Percentiles rank a stretch among this genome's conserved stretches.
Evolutionary conservation across 2,329 filamentous ascomycete species (phyloP).

Genomic region (Colletotrichum sublineola): DNA sequence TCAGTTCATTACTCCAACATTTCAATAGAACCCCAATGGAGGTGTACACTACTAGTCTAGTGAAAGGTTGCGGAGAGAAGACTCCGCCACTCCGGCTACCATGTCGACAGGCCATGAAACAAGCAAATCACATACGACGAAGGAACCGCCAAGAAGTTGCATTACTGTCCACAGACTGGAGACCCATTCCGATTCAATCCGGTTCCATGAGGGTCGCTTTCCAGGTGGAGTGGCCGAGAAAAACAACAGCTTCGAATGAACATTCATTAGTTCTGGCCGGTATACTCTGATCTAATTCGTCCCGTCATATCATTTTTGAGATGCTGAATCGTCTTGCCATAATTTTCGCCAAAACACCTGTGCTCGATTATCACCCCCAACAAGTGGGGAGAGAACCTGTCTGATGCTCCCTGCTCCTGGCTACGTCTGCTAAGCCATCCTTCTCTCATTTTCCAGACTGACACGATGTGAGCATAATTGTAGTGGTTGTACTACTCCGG

Average conservation of each 20-base stretch:
- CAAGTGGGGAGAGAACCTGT: background rate
- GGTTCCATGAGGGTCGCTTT: background rate
- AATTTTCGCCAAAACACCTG: background rate
- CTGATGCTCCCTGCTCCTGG: background rate
- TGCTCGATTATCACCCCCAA: background rate
- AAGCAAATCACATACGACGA: background rate
- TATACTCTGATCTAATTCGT: background rate
- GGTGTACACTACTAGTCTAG: too few relatives aligned
- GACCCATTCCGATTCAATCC: background rate
- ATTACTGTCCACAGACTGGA: constrained; percentile 3
- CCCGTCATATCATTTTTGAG: background rate
- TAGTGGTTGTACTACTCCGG: too few relatives aligned
- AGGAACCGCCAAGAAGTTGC: background rate
- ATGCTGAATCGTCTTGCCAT: background rate
- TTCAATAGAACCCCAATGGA: too few relatives aligned
- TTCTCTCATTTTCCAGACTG: background rate
- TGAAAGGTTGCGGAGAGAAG: too few relatives aligned
- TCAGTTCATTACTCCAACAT: too few relatives aligned
- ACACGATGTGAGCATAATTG: too few relatives aligned
- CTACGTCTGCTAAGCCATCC: too few relatives aligned
- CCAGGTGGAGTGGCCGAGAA: background rate
- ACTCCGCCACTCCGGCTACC: background rate
- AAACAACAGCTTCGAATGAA: background rate
- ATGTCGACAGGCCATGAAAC: background rate
- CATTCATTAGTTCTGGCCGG: background rate